Evolutionary conservation across 441 rosid genomes (phyloP).

Genomic region (Viola pubescens): DNA sequence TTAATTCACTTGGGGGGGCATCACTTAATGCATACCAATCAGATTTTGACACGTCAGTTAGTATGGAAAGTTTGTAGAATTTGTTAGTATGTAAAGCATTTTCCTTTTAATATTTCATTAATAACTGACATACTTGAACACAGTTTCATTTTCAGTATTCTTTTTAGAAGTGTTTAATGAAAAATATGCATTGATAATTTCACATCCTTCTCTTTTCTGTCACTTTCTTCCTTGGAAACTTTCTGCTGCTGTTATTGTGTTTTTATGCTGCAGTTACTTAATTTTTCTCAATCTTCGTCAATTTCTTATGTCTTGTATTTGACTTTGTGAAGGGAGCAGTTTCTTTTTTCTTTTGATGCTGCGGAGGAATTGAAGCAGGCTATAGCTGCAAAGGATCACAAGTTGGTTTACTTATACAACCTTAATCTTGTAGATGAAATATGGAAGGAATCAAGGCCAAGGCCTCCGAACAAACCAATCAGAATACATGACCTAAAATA

Average conservation of each 20-base stretch:
- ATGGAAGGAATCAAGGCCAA: slow-evolving; percentile 88
- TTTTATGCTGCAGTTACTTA: not conserved
- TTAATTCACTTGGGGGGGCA: too few species aligned
- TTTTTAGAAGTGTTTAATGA: too few species aligned
- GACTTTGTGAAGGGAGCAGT: slow-evolving; percentile 88
- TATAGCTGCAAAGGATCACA: slow-evolving; percentile 66
- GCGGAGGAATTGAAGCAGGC: slow-evolving; percentile 89
- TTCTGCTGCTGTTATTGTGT: not conserved
- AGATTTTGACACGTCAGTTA: too few species aligned
- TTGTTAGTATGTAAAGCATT: too few species aligned
- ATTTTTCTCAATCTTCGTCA: slow-evolving; percentile 12
- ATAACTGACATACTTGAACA: too few species aligned
- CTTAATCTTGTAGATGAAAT: slow-evolving; percentile 76
- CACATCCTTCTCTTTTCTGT: not conserved
- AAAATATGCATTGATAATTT: not conserved
- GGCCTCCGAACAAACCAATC: slow-evolving; percentile 65
- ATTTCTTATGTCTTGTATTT: slow-evolving; percentile 40
- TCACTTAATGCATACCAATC: too few species aligned
- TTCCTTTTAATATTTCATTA: too few species aligned
- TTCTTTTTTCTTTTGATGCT: slow-evolving; percentile 89
- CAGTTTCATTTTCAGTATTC: too few species aligned
- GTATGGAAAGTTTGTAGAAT: too few species aligned
- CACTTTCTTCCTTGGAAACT: not conserved
- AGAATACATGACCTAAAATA: slow-evolving; percentile 80
- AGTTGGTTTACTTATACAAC: slow-evolving; percentile 71